Conservation (phyloP, 768 basidiomycete species). For the Mycena leptocephala region DNA sequence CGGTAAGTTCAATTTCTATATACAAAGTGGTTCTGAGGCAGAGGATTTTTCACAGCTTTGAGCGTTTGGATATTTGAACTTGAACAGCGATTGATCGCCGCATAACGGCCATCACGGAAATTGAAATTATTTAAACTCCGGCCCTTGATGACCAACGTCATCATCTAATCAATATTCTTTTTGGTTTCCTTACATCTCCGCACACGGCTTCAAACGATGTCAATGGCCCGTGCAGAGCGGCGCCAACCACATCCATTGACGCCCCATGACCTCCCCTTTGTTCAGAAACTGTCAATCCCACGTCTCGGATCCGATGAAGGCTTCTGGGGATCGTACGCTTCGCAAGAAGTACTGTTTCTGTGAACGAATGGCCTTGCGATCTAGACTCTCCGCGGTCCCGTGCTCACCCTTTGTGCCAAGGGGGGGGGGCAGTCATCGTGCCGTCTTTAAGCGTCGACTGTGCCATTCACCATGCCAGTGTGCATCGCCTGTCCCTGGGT, state of each 20-base stretch:
- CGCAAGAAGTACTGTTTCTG: not conserved
- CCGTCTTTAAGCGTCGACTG: not conserved
- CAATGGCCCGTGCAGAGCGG: not conserved
- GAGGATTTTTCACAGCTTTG: no score
- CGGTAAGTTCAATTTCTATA: no score
- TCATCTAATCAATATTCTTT: not conserved
- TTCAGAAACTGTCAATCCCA: not conserved
- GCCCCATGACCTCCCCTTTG: not conserved
- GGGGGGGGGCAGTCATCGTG: not conserved
- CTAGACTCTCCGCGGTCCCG: not conserved
- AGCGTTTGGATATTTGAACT: no score
- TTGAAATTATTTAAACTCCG: not conserved
- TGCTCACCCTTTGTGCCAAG: not conserved
- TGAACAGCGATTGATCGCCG: not conserved
- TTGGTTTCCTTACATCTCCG: not conserved
- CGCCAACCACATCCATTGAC: not conserved
- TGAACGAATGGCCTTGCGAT: not conserved
- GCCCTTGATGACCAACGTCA: no score
- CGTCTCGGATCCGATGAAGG: not conserved
- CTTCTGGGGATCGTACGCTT: not conserved
- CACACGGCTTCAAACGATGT: not conserved
- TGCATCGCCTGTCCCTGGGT: not conserved
- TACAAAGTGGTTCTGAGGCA: no score
- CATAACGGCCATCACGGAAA: not conserved
- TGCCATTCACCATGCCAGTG: constrained; percentile 2